Evolutionary conservation across 1,284 basidiomycete genomes (phyloP).

Genomic region (Taiwanofungus camphoratus): DNA sequence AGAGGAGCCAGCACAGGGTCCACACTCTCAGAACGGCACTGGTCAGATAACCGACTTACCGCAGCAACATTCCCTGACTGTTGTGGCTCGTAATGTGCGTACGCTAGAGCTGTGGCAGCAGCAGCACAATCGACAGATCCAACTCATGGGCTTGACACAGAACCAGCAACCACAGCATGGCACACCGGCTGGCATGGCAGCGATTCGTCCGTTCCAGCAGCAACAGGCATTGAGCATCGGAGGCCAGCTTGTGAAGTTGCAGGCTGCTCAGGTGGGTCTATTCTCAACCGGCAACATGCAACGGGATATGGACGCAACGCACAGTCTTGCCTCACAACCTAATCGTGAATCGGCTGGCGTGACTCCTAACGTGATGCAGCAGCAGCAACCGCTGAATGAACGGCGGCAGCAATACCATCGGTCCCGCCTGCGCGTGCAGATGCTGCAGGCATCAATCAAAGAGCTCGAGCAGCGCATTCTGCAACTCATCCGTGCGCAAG

Average conservation of each 20-base stretch:
- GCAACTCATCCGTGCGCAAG: not conserved
- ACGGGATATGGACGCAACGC: not conserved
- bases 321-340: not conserved
- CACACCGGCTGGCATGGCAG: not conserved
- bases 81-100: conserved; percentile 2
- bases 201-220: conserved; percentile 19
- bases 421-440: not conserved
- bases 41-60: conserved; percentile 4
- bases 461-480: not conserved
- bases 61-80: conserved; percentile 4
- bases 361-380: not conserved
- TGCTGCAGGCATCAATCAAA: not conserved
- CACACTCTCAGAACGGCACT: conserved; percentile 30
- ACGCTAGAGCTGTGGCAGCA: conserved; percentile 19
- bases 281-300: not conserved
- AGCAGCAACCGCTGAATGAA: too few relatives aligned
- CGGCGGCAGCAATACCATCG: too few relatives aligned
- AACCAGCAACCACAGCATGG: conserved; percentile 33
- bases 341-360: not conserved
- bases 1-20: conserved; percentile 24
- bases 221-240: conserved; percentile 21
- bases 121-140: conserved; percentile 40
- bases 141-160: conserved; percentile 41
- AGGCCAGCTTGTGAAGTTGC: conserved; percentile 1
- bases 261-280: not conserved